Evolutionary conservation across 371 early-diverging fungal genomes (phyloP).

Genomic region (Apophysomyces variabilis): DNA sequence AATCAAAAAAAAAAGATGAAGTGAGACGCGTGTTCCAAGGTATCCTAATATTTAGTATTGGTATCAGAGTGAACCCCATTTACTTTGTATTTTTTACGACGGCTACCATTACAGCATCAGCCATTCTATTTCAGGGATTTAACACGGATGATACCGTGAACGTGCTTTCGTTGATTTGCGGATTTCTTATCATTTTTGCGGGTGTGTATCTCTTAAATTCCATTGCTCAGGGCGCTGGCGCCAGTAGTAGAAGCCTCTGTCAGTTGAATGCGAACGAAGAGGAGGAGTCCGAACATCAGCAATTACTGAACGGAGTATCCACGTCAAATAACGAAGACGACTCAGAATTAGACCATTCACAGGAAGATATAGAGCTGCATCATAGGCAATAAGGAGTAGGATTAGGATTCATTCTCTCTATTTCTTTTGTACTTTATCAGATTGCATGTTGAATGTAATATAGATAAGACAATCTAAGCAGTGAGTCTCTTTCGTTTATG

Average conservation of each 20-base stretch:
- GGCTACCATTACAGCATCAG: constrained; percentile 88
- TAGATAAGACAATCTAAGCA: background rate
- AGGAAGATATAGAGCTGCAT: constrained; percentile 3
- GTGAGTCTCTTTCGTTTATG: too few species aligned
- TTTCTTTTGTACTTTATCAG: background rate
- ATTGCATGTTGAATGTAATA: background rate
- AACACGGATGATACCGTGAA: constrained; percentile 72
- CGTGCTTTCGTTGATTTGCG: constrained; percentile 81
- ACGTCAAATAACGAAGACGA: constrained; percentile 56
- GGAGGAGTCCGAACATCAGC: constrained; percentile 5
- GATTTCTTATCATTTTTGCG: constrained; percentile 90
- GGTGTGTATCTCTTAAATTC: constrained; percentile 81
- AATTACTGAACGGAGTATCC: constrained; percentile 46
- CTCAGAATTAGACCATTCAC: constrained; percentile 8
- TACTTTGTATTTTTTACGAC: constrained; percentile 94
- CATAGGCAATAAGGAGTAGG: background rate
- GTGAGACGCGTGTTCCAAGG: background rate
- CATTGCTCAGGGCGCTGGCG: constrained; percentile 38
- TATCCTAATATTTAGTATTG: background rate
- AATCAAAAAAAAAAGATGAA: background rate
- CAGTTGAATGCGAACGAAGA: constrained; percentile 21
- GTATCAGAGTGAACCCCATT: constrained; percentile 75
- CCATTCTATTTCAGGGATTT: constrained; percentile 89
- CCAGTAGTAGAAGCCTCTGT: background rate
- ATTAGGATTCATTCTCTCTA: background rate